Base-by-base conservation (phyloP, 192 early-diverging fungal species). In the Coemansia sp. region DNA sequence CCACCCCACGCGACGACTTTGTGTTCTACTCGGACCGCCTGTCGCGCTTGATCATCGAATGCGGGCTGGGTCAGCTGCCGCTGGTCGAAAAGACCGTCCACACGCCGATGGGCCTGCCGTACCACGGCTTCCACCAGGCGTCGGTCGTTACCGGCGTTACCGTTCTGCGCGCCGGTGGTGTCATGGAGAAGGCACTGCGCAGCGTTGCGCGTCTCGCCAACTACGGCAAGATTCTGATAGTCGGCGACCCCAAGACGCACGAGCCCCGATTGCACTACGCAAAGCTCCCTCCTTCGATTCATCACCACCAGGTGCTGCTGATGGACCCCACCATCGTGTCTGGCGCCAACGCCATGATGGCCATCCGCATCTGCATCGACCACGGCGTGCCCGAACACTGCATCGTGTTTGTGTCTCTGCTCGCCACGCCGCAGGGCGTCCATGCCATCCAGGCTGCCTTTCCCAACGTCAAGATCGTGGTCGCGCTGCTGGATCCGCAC, bases 311-410 rank as follows among this genome's bases (percentile, higher is more conserved):
- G 32, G 89, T 94, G 3, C 63, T 96, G 48, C 76, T 96, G 48
- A 89, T 89, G 83, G 94, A 98, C 77, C 90, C 93, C n/a, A 90
- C 91, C 40, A 86, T 95, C 14, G 91, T 91, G 4, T 95, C 93
- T 8, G 96, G 96, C 33, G 95, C 95, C 5, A 92, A 93, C 6
- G 95, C 93, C 4, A 67, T 98, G 83, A 98, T 98, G 96, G 95
- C 96, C 16, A 92, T 98, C 42, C 88, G 94, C 38, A 93, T 96
- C 33, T 83, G 96, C 59, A 72, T 94, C 7, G 96, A 98, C 78
- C 94, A 98, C 64, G 87, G 90, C 63, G 90, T 96, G 4, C 88
- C 87, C 0, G 91, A 94, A 71, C 83, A 89, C n/a, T 80, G 86
- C 56, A 95, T 98, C 52, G 86, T 95, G 16, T 95, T 96, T 72